Evolutionary conservation across 2,329 filamentous ascomycete genomes (phyloP).

Genomic region (Nigrospora oryzae): DNA sequence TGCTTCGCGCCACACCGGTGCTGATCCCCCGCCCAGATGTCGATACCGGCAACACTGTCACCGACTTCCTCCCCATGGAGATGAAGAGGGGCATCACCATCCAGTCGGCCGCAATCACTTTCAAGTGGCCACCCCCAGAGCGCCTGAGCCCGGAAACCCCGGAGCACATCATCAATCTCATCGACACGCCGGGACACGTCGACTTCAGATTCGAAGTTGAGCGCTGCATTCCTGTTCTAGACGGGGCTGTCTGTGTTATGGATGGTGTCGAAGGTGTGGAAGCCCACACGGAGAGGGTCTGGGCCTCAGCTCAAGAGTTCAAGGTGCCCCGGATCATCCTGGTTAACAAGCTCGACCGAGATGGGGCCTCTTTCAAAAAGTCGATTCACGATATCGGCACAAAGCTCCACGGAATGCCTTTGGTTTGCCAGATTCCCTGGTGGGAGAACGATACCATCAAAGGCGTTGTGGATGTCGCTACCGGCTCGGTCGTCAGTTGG

Average conservation of each 20-base stretch:
- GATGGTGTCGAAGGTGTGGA: constrained; percentile 92
- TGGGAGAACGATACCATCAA: constrained; percentile 75
- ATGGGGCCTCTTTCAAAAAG: constrained; percentile 72
- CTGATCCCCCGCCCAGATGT: constrained; percentile 54
- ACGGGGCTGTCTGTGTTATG: constrained; percentile 87
- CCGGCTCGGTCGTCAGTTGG: constrained; percentile 69
- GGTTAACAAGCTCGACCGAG: constrained; percentile 79
- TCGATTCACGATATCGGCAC: constrained; percentile 81
- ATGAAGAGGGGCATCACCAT: constrained; percentile 92
- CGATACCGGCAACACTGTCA: constrained; percentile 92
- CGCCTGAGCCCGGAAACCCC: constrained; percentile 15
- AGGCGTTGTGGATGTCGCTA: constrained; percentile 78
- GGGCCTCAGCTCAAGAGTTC: constrained; percentile 82
- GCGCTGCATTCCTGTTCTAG: constrained; percentile 77
- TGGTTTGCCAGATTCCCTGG: constrained; percentile 93
- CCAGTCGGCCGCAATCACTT: constrained; percentile 92
- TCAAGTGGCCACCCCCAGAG: constrained; percentile 66
- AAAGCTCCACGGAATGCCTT: constrained; percentile 73
- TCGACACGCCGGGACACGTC: constrained; percentile 93
- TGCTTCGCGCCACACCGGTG: not conserved
- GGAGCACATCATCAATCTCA: constrained; percentile 65
- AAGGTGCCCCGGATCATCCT: constrained; percentile 75
- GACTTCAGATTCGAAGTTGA: constrained; percentile 97
- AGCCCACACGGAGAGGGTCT: constrained; percentile 94
- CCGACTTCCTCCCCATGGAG: constrained; percentile 91